phyloP scores from a whole-genome alignment of 257 asterid species.

The Fraxinus cuspidata region DNA sequence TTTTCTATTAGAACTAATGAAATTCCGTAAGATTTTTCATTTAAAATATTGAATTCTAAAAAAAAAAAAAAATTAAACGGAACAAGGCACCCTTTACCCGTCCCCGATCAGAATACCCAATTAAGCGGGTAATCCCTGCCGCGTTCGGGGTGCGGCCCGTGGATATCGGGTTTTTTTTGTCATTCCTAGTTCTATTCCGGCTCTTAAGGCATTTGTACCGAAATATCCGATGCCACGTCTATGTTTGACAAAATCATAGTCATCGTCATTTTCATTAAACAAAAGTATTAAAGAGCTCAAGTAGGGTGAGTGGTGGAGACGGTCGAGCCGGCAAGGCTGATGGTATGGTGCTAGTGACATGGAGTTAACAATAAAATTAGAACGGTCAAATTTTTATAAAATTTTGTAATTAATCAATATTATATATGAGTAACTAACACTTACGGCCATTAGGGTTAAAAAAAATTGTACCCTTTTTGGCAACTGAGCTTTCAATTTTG shows the following conservation, averaged over 20 bases:
- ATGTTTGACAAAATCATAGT: background rate
- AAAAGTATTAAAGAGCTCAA: background rate
- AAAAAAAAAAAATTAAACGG: too few species aligned
- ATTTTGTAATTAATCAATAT: background rate
- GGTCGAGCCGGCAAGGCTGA: slow-evolving; percentile 11
- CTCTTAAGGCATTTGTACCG: too few species aligned
- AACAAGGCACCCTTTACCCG: too few species aligned
- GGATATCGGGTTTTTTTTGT: too few species aligned
- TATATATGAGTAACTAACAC: background rate
- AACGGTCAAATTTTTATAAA: background rate
- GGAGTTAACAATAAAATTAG: background rate
- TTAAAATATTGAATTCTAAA: too few species aligned
- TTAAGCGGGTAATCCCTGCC: too few species aligned
- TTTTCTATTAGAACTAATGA: too few species aligned
- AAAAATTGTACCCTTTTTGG: background rate
- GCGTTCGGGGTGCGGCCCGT: too few species aligned
- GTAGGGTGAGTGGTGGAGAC: slow-evolving; percentile 7
- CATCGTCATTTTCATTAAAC: background rate
- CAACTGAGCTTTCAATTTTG: slow-evolving; percentile 1
- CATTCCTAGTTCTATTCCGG: too few species aligned
- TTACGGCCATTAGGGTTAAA: background rate
- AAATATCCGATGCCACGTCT: too few species aligned
- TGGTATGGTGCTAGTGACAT: background rate
- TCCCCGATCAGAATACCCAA: too few species aligned
- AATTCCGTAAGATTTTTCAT: too few species aligned